A percentile compares a stretch with the other conserved stretches of the same genome.
Conservation (phyloP, 2,329 filamentous ascomycete species). For the Cercospora sp. region DNA sequence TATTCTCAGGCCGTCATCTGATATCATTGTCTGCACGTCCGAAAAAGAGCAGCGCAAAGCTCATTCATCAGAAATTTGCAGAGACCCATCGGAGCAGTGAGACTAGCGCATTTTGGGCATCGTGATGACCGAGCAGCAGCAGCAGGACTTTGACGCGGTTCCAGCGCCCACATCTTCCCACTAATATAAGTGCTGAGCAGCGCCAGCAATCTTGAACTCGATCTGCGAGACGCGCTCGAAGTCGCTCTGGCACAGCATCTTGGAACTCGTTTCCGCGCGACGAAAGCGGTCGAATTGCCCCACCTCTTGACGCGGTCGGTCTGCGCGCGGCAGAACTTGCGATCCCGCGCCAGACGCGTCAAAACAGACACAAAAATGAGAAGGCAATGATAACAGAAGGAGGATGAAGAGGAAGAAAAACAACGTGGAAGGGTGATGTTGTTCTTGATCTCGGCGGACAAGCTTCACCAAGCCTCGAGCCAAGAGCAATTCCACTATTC, state of each 20-base stretch:
- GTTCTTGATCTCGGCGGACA: not conserved
- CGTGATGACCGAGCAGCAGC: not conserved
- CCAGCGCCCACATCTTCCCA: not conserved
- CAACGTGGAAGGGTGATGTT: not conserved
- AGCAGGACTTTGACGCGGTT: not conserved
- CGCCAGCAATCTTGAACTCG: not conserved
- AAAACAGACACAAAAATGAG: not conserved
- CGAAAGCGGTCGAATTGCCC: not conserved
- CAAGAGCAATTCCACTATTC: not conserved
- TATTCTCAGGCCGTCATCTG: not conserved
- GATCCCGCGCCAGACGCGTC: not conserved
- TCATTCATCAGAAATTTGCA: not conserved
- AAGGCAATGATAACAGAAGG: not conserved
- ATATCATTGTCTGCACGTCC: not conserved
- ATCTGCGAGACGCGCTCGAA: not conserved
- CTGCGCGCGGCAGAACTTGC: not conserved
- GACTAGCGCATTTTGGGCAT: not conserved
- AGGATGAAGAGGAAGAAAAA: not conserved
- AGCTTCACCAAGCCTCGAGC: slow-evolving; percentile 5
- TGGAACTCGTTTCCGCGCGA: not conserved
- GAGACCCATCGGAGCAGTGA: not conserved
- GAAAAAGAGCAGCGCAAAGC: not conserved
- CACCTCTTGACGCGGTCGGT: not conserved
- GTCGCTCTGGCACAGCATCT: not conserved
- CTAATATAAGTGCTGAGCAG: not conserved